Evolutionary conservation across 1,284 basidiomycete genomes (phyloP), one percentile per base, ranked within the genome.

Genomic region (Apiotrichum sp.): DNA sequence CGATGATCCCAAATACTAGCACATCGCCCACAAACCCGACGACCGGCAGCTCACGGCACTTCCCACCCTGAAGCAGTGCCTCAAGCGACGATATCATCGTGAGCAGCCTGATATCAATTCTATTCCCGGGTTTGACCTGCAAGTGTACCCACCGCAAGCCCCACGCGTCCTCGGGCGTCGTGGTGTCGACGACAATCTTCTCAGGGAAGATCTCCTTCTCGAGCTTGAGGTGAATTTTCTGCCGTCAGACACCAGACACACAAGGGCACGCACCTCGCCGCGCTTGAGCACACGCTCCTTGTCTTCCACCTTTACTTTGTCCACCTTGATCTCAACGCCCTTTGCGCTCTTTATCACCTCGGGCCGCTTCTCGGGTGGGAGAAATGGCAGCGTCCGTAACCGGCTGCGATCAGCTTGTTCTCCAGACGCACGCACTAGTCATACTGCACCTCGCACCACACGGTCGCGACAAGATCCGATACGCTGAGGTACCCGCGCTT

Each of bases 171-270:
- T 89, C 87, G 1, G 74, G 61, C 0, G 80, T 83, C 1, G 65
- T 72, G 1, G 81, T 70, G 1, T 74, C 69, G 1, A 90, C 80
- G 10, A 72, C 41, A 8, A 87, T 66, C 57, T 83, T 81, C 34
- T 83, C 81, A 0, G 85, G 81, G 40, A 81, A 81, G 9, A 93
- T 78, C 67, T 91, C 86, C 22, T 80, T 78, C 69, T 96, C 90
- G 14, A 96, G 79, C 44, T 82, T 78, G 63, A 87, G 86, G 74
- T 96, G 92, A 0, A 93, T 88, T 84, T 55, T 57, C 58, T 55
- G 44, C 3, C 9, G 11, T 54, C 46, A 52, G 40, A 0, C 6
- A 14, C 10, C 2, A 9, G 4, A 31, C 14, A 7, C 10, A 4
- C 40, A 6, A 1, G 3, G 9, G 6, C 0, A 75, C 79, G 39